Percentiles rank a stretch among this genome's conserved stretches.
phyloP scores from a whole-genome alignment of 306 rosid species.

The Lagenaria siceraria region DNA sequence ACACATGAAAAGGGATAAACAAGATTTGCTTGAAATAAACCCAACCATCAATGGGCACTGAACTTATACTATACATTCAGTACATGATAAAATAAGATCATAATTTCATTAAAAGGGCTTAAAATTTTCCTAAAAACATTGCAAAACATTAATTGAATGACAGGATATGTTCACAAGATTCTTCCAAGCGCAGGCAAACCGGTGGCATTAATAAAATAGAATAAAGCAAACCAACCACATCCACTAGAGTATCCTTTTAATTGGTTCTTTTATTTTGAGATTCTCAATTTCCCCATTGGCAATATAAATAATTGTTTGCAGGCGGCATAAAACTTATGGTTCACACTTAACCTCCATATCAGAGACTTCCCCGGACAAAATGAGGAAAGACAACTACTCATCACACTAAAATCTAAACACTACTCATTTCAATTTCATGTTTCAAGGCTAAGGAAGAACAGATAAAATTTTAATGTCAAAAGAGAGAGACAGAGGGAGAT shows the following conservation, averaged over 20 bases:
- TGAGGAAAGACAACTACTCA: background rate
- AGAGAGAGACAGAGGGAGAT: background rate
- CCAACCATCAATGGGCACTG: background rate
- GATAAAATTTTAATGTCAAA: background rate
- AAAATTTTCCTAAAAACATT: background rate
- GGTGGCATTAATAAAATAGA: background rate
- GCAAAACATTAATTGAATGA: background rate
- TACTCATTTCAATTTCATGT: background rate
- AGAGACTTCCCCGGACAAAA: background rate
- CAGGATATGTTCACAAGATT: background rate
- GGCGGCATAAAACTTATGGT: background rate
- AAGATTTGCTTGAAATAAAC: background rate
- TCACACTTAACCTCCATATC: background rate
- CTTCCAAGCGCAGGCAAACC: background rate
- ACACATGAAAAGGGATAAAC: background rate
- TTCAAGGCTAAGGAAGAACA: background rate
- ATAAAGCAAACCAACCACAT: background rate
- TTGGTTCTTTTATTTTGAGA: background rate
- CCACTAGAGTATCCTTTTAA: background rate
- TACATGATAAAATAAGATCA: background rate
- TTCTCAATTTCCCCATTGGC: background rate
- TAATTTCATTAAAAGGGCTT: background rate
- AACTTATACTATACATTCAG: background rate
- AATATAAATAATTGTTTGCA: background rate
- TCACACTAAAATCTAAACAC: background rate